Evolutionary conservation across 805 yeast genomes (phyloP), one percentile per base, ranked within the genome.

Genomic region (Teunomyces stri): DNA sequence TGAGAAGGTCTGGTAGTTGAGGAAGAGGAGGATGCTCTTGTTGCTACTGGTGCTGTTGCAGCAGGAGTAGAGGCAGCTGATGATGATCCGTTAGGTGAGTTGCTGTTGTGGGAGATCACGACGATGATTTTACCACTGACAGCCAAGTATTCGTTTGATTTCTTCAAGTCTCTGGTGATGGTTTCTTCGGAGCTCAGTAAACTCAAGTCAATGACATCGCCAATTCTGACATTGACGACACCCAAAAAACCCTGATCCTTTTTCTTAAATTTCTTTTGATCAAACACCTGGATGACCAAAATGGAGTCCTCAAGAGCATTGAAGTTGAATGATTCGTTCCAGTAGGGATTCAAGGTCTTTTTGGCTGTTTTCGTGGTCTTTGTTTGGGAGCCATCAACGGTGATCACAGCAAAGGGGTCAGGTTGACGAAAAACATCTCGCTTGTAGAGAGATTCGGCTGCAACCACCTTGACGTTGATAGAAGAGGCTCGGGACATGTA

Each of bases 171-270:
- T 60, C 96, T 82, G 1, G 98, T 91, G 49, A 92, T 84, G 50
- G 97, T 92, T 66, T 91, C 96, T 64, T 86, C 91, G 34, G 72
- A 64, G 50, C 51, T 62, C 22, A 65, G 64, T 68, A 75, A 57
- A 46, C 70, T 71, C 46, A 85, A 74, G 62, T 90, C 95, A 48
- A 92, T 79, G 25, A 88, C 89, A 65, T 94, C 98, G 37, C 92
- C 92, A 27, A 94, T 80, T 54, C 95, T 78, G 44, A 94, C 80
- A 65, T 94, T 94, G 51, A 94, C 94, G 15, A 94, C 98, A 48
- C 99, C 99, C 45, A 94, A 74, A 59, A 94, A 94, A 4, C 99
- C 99, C 68, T 94, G 99, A 65, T 94, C 99, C 78, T 90, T 91
- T 82, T 89, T 90, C 67, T 94, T 94, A 74, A 94, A 94, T 69